Evolutionary conservation across 2,329 filamentous ascomycete species (phyloP), one percentile per base, ranked within the genome.

Genomic region (Phialocephala sp.): DNA sequence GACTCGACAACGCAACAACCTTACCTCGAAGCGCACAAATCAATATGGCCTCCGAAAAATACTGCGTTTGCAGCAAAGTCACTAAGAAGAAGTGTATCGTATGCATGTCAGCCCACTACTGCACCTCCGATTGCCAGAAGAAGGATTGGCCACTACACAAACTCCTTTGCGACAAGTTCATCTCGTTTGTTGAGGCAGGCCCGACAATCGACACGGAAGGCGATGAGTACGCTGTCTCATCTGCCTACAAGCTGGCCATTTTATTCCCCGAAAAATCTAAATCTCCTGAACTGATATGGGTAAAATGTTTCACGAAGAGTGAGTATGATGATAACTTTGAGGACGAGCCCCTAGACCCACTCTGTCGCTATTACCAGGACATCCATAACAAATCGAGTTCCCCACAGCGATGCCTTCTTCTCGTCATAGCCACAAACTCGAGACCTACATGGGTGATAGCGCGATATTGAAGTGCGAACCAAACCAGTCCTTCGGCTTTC

Each of bases 81-180:
- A 50, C 47, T 4, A 15, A 18, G 8, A 24, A 27, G 0, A 43
- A 37, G 24, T 64, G 57, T 36, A 18, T 2, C 37, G 55, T n/a
- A 4, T 64, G 62, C 47, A 60, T 60, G n/a, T 52, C 43, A 8
- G 60, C 56, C 1, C 9, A 8, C 9, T 67, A 67, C 18, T 67
- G 65, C 41, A 59, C 62, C 2, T 2, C 1, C 2, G 37, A 8
- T n/a, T 67, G 62, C 18, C 62, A 64, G n/a, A 55, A 43, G 43
- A 22, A 43, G 20, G 65, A 67, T 37, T 54, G 22, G 15, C 35
- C 65, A 22, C 55, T 67, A 8, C 65, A 67, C 59, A 55, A 62
- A 36, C n/a, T 64, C 1, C 59, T 67, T 24, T 67, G 59, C 45
- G 22, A 12, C 14, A 60, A 64, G 35, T 58, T 55, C 8, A 6